These are phyloP conservation scores for Ustulina deusta DNA, from an alignment of 2,329 filamentous ascomycete species.

Conservation along the genomic window DNA sequence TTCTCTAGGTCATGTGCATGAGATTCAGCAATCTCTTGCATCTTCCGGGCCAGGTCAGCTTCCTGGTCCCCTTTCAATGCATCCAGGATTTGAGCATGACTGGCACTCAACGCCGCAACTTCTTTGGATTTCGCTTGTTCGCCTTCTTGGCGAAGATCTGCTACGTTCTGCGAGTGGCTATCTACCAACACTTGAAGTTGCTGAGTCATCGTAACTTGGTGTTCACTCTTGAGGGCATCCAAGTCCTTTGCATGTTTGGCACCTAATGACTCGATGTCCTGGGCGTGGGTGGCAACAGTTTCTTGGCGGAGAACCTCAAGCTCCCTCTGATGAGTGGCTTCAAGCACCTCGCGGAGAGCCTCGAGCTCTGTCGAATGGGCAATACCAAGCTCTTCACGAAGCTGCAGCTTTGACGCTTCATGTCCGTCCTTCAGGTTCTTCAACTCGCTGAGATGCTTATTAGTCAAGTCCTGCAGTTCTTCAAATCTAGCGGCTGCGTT, in stretches of 20 bases:
- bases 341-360: conserved; percentile 38
- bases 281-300: conserved; percentile 37
- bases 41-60: conserved; percentile 34
- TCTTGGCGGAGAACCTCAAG: conserved; percentile 39
- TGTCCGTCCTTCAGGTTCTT: conserved; percentile 41
- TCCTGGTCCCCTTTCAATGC: conserved; percentile 44
- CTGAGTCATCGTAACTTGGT: conserved; percentile 35
- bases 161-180: conserved; percentile 40
- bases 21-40: conserved; percentile 41
- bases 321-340: conserved; percentile 42
- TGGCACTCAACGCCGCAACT: conserved; percentile 37
- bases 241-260: conserved; percentile 37
- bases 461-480: conserved; percentile 36
- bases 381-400: conserved; percentile 33
- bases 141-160: conserved; percentile 38
- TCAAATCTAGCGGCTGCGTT: conserved; percentile 42
- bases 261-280: conserved; percentile 42
- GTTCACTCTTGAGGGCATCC: conserved; percentile 36
- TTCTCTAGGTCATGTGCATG: conserved; percentile 40
- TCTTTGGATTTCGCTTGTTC: conserved; percentile 40
- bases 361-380: conserved; percentile 32
- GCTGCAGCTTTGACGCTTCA: conserved; percentile 38
- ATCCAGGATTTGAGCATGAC: conserved; percentile 40
- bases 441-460: conserved; percentile 35
- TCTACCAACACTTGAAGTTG: conserved; percentile 38